Base-by-base conservation (phyloP, 2,329 filamentous ascomycete species). In the Cladosporium sphaerospermum region DNA sequence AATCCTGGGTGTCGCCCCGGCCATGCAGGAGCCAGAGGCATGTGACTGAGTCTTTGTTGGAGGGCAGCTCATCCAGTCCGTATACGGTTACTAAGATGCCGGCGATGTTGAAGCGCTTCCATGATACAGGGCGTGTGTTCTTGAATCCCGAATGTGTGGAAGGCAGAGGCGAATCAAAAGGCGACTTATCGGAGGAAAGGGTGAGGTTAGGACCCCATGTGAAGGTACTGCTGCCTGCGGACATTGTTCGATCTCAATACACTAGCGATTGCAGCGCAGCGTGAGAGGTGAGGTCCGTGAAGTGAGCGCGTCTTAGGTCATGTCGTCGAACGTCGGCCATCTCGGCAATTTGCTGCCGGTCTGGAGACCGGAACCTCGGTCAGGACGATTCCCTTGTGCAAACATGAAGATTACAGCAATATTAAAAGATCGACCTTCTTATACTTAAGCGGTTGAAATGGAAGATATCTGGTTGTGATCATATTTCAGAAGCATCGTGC, bases 1-100 rank as follows among this genome's bases (percentile, higher is more conserved):
- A 80, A 52, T 82, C 81, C 65, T 87, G 84, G 0, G 76, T 81
- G 51, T 84, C 78, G 0, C 86, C 77, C 19, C 93, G 82, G 2
- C 88, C 88, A 66, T 97, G 90, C 14, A 96, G 80, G 10, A 97
- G 83, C 89, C 91, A 96, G n/a, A 97, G 80, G 62, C 87, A 88
- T 19, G 89, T 84, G 34, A 95, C 74, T 3, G 78, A 73, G 11
- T 77, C 70, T 8, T 61, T 11, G 3, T 67, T 54, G 0, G 75
- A 50, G 1, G 82, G 74, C 0, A 96, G 77, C 65, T 96, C 88
- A 31, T 83, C 73, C 2, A 96, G 80, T 14, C 92, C 91, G 69
- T 91, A 91, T 54, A 96, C 78, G 55, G 88, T 87, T 46, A 86
- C 82, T 9, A 87, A 76, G 51, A 96, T 82, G 44, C 90, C 90